Percentiles rank a stretch among this genome's conserved stretches.
Conservation (phyloP, 768 basidiomycete genomes). For the Nidularia pulvinata region DNA sequence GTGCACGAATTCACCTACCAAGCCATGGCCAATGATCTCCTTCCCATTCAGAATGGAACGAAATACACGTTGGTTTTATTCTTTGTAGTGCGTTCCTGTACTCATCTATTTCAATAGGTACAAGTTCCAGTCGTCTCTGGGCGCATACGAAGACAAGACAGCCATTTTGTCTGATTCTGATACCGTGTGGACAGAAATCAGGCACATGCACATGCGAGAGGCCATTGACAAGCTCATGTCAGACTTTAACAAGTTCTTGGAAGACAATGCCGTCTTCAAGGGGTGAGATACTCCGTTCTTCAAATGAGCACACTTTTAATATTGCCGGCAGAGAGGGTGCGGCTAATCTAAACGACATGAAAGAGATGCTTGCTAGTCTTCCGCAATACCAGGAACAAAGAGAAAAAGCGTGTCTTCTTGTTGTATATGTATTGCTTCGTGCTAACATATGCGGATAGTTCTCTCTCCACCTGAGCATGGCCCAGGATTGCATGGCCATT, state of each 20-base stretch:
- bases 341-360: slow-evolving; percentile 95
- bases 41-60: slow-evolving; percentile 84
- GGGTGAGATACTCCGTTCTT: slow-evolving; percentile 51
- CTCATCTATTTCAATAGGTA: too few relatives aligned
- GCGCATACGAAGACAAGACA: slow-evolving; percentile 85
- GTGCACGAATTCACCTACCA: slow-evolving; percentile 99
- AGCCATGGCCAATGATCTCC: slow-evolving; percentile 96
- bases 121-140: slow-evolving; percentile 89
- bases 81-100: too few relatives aligned
- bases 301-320: neutral
- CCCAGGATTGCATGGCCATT: slow-evolving; percentile 94
- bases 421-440: neutral
- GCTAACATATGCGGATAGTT: slow-evolving; percentile 54
- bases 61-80: slow-evolving; percentile 74
- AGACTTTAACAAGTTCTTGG: slow-evolving; percentile 93
- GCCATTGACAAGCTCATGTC: slow-evolving; percentile 96
- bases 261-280: slow-evolving; percentile 94
- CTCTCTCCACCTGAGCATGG: slow-evolving; percentile 96
- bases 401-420: slow-evolving; percentile 66
- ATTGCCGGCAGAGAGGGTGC: slow-evolving; percentile 69
- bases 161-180: slow-evolving; percentile 88
- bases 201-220: slow-evolving; percentile 99
- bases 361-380: slow-evolving; percentile 95
- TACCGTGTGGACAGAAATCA: slow-evolving; percentile 87
- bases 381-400: slow-evolving; percentile 96